Percentiles rank a stretch among this genome's conserved stretches.
Evolutionary conservation across 2,329 filamentous ascomycete species (phyloP).

Genomic region (Knufia fluminis): DNA sequence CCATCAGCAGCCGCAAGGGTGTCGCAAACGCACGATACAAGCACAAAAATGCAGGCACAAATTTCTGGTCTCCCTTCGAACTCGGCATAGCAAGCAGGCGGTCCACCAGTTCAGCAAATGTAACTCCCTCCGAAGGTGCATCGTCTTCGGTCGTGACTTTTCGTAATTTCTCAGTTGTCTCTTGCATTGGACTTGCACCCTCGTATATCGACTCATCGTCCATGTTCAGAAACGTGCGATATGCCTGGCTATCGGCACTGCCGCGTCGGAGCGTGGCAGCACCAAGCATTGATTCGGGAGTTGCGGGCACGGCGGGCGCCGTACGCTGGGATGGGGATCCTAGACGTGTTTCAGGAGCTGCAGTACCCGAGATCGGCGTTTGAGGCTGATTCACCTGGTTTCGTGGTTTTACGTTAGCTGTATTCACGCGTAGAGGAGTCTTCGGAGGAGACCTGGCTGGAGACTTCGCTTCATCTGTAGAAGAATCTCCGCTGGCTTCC

Average conservation of each 20-base stretch:
- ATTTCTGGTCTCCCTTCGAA: constrained; percentile 82
- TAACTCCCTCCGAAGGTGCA: constrained; percentile 27
- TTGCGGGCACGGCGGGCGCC: constrained; percentile 16
- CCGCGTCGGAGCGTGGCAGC: constrained; percentile 18
- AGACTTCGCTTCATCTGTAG: constrained; percentile 12
- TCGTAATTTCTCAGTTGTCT: constrained; percentile 8
- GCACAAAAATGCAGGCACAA: constrained; percentile 78
- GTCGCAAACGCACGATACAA: constrained; percentile 89
- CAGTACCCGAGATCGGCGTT: constrained; percentile 20
- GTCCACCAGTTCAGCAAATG: constrained; percentile 66
- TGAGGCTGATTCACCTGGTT: constrained; percentile 11
- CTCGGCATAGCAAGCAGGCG: constrained; percentile 73
- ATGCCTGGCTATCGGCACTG: constrained; percentile 18
- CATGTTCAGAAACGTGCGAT: constrained; percentile 25
- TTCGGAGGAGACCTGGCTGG: constrained; percentile 4
- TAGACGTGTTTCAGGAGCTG: constrained; percentile 13
- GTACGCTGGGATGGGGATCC: constrained; percentile 10
- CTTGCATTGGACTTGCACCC: constrained; percentile 6
- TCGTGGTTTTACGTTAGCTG: constrained; percentile 11
- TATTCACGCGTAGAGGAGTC: constrained; percentile 19
- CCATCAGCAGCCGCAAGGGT: constrained; percentile 65
- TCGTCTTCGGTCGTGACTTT: constrained; percentile 22
- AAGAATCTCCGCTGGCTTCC: constrained; percentile 14
- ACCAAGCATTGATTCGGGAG: constrained; percentile 21
- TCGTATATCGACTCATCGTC: constrained; percentile 19